Conservation (phyloP, 225 moss, liverwort and hornwort genomes). For the Ulota crispa region DNA sequence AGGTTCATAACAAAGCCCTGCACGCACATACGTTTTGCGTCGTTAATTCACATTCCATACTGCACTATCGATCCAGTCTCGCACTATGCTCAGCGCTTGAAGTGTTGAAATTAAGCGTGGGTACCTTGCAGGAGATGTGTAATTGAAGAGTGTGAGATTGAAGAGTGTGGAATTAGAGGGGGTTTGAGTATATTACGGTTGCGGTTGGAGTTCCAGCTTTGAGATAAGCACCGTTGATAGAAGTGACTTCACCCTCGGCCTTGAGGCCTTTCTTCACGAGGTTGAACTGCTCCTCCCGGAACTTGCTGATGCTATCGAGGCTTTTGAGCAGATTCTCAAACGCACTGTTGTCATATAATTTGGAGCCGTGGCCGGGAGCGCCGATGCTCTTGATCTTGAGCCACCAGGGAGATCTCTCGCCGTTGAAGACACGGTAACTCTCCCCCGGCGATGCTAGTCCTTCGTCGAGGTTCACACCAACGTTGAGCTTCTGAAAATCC, state of each 20-base stretch:
- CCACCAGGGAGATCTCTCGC: constrained; percentile 80
- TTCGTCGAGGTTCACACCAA: constrained; percentile 74
- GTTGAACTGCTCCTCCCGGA: constrained; percentile 60
- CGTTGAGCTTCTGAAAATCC: constrained; percentile 69
- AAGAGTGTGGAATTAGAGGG: not conserved
- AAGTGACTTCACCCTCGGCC: constrained; percentile 76
- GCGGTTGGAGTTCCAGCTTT: constrained; percentile 80
- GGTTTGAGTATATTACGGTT: constrained; percentile 45
- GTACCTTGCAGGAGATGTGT: not conserved
- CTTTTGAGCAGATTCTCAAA: constrained; percentile 76
- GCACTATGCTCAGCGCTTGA: not conserved
- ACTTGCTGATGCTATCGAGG: constrained; percentile 70
- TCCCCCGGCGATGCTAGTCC: constrained; percentile 62
- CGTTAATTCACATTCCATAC: not conserved
- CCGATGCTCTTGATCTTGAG: constrained; percentile 67
- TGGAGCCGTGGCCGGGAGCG: constrained; percentile 89
- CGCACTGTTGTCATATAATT: constrained; percentile 82
- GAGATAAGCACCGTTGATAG: constrained; percentile 70
- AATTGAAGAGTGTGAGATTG: not conserved
- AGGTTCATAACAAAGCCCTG: constrained; percentile 98
- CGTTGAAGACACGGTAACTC: constrained; percentile 69
- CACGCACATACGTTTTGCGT: not conserved
- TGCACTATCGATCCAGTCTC: not conserved
- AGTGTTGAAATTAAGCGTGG: not conserved
- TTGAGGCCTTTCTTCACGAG: constrained; percentile 72